Evolutionary conservation across 495 filamentous ascomycete genomes (phyloP), one percentile per base, ranked within the genome.

Genomic region (Lentithecium fluviatile): DNA sequence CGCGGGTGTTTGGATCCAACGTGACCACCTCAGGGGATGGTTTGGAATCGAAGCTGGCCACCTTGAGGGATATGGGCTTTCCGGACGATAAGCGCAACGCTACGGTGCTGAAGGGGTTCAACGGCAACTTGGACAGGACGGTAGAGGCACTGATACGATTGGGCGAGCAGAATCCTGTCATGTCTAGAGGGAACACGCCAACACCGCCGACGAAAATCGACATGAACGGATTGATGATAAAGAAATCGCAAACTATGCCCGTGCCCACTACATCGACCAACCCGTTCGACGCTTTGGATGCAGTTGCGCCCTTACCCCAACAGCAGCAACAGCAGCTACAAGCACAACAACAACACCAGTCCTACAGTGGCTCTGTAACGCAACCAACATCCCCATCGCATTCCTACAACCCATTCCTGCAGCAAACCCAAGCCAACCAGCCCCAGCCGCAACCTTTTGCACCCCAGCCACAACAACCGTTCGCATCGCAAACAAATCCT

Each of bases 11-110:
- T 68, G 89, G 88, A 15, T 84, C 83, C 10, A 85, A 79, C 52
- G 79, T 90, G 23, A 80, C 74, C 45, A 80, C 80, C 42, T 78
- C 81, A 32, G 80, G 78, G 38, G 84, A 84, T 29, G 78, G 79
- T 29, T 77, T 85, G 34, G 85, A 87, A 42, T 67, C 77, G 5
- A 96, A 96, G 73, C 75, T 98, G 69, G 81, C 82, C 8, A 85
- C 82, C 15, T 76, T 98, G 52, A 81, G 84, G 48, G 90, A 96
- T 53, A 96, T 97, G 94, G 94, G 94, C 0, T 98, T 98, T 67
- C 79, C 71, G 32, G 90, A 98, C 69, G 87, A 93, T 36, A 85
- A 84, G 59, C 82, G 88, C 45, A 97, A 95, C 64, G 75, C 83
- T 12, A 83, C 85, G 53, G 85, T 96, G 23, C 74, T 98, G 24